phyloP scores from a whole-genome alignment of 1,284 basidiomycete genomes.

The Sanghuangporus weigelae region DNA sequence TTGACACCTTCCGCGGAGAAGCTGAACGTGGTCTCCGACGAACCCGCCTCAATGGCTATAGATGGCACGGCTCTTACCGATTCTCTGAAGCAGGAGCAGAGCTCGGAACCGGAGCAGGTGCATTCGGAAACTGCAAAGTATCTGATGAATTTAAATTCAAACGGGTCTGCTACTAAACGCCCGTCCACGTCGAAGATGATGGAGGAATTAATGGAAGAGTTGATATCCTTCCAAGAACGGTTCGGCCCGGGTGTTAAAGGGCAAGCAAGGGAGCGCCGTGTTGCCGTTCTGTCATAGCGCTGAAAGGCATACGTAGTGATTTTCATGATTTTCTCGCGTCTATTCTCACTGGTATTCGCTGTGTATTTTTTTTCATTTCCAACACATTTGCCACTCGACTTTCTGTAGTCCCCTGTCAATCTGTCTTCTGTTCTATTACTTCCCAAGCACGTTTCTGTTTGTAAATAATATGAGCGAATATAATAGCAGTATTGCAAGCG shows the following conservation, averaged over 20 bases:
- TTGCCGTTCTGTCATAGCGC: constrained; percentile 5
- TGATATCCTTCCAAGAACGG: constrained; percentile 82
- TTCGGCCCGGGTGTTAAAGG: constrained; percentile 62
- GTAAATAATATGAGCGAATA: background rate
- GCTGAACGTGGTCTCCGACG: constrained; percentile 21
- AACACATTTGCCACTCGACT: background rate
- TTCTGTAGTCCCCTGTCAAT: background rate
- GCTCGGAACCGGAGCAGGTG: constrained; percentile 6
- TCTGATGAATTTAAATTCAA: background rate
- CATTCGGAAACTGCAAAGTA: constrained; percentile 3
- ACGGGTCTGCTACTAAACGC: background rate
- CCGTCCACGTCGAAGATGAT: constrained; percentile 69
- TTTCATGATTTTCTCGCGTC: background rate
- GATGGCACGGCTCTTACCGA: constrained; percentile 16
- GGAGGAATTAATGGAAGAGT: constrained; percentile 83
- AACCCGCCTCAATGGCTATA: background rate
- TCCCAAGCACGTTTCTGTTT: background rate
- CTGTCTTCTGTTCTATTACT: background rate
- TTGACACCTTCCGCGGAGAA: background rate
- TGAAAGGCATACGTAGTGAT: background rate
- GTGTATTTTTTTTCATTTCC: background rate
- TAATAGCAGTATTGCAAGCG: background rate
- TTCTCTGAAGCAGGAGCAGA: constrained; percentile 24
- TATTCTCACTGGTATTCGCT: background rate
- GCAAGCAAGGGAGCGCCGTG: constrained; percentile 46